A percentile compares a stretch with the other conserved stretches of the same genome.
Evolutionary conservation across 805 yeast genomes (phyloP).

Genomic region (Wickerhamomyces chaumierensis): DNA sequence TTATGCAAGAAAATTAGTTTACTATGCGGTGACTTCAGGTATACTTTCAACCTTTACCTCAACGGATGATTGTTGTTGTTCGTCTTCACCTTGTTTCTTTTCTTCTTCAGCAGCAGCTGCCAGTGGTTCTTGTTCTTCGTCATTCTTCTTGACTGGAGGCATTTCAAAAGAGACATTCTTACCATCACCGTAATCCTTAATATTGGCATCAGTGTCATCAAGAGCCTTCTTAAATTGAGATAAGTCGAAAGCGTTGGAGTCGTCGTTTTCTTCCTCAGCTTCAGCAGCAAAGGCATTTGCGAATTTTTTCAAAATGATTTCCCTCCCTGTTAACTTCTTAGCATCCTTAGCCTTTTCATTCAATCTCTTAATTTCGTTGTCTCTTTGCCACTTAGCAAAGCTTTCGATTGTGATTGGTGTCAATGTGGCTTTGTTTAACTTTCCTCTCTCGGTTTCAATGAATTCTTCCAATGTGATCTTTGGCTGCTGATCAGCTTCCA

Average conservation of each 20-base stretch:
- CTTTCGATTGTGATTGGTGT: constrained; percentile 83
- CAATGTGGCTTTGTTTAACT: constrained; percentile 55
- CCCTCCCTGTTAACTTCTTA: constrained; percentile 52
- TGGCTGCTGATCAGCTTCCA: constrained; percentile 76
- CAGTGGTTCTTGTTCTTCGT: no score
- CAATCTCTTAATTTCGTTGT: constrained; percentile 48
- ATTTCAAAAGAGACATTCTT: constrained; percentile 25
- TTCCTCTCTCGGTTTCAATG: constrained; percentile 84
- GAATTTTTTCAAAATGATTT: constrained; percentile 51
- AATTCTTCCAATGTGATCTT: constrained; percentile 92
- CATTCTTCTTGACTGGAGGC: constrained; percentile 1
- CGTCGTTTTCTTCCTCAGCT: constrained; percentile 37
- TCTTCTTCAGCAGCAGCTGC: background rate
- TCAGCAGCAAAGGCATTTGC: constrained; percentile 45
- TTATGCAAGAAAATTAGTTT: no score
- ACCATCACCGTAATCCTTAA: constrained; percentile 31
- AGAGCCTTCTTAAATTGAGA: constrained; percentile 28
- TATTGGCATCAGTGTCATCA: constrained; percentile 27
- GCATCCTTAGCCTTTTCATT: constrained; percentile 26
- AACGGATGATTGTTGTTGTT: no score
- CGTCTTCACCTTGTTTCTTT: background rate
- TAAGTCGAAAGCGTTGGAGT: constrained; percentile 29
- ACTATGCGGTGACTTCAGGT: background rate
- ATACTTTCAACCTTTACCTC: background rate
- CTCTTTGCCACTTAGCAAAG: constrained; percentile 73